phyloP scores from a whole-genome alignment of 2,329 filamentous ascomycete species.

The Orbilia javanica region DNA sequence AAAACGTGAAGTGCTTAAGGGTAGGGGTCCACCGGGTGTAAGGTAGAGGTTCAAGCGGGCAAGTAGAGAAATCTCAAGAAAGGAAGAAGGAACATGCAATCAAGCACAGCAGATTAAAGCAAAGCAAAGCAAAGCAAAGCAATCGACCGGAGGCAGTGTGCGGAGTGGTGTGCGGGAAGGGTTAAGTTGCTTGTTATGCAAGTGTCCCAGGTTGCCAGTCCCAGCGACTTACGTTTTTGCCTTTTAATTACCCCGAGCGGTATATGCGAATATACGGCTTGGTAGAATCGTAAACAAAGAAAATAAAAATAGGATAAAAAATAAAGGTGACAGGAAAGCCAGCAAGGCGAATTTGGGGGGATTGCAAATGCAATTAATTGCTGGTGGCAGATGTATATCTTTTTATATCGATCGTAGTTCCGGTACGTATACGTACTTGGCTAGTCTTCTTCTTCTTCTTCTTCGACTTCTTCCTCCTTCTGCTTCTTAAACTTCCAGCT shows the following conservation, averaged over 20 bases:
- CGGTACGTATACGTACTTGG: background rate
- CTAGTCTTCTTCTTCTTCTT: too few species aligned
- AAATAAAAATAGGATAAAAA: background rate
- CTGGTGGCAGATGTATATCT: background rate
- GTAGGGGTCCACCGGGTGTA: slow-evolving; percentile 37
- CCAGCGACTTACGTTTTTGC: background rate
- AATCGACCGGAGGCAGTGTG: background rate
- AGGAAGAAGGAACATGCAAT: background rate
- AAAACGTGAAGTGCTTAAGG: slow-evolving; percentile 51
- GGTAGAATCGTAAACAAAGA: background rate
- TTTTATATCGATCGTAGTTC: slow-evolving; percentile 5
- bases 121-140: background rate
- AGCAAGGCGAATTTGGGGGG: background rate
- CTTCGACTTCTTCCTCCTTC: too few species aligned
- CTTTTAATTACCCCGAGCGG: background rate
- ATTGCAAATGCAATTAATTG: background rate
- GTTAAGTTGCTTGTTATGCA: slow-evolving; percentile 31
- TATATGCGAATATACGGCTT: slow-evolving; percentile 2
- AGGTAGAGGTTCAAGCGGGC: too few species aligned
- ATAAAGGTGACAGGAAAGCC: background rate
- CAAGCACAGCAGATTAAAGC: background rate
- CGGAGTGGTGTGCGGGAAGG: background rate
- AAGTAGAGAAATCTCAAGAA: background rate
- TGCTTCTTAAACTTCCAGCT: too few species aligned
- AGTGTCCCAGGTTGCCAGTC: background rate